phyloP scores from a whole-genome alignment of 2,329 filamentous ascomycete species.

The Penicillium sp. region DNA sequence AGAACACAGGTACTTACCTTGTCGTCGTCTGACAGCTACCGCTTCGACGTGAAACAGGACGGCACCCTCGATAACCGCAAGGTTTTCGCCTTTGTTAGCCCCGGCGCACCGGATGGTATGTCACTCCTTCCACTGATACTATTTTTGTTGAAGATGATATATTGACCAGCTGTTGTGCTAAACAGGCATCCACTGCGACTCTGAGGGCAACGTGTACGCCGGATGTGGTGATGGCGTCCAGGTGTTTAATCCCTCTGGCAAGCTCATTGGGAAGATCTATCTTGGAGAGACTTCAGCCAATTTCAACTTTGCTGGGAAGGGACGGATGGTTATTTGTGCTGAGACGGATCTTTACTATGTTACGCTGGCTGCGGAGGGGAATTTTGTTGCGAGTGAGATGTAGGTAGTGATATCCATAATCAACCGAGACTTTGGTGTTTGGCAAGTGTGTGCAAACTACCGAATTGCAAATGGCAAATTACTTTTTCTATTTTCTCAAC shows the following conservation, averaged over 20 bases:
- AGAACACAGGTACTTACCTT: neutral
- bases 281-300: conserved; percentile 41
- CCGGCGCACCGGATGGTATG: neutral
- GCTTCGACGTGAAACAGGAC: neutral
- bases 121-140: neutral
- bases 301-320: conserved; percentile 50
- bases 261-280: conserved; percentile 58
- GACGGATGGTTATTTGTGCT: conserved; percentile 22
- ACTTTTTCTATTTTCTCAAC: no score
- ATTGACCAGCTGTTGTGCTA: neutral
- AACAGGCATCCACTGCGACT: conserved; percentile 51
- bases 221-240: conserved; percentile 58
- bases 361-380: conserved; percentile 20
- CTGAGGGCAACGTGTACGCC: conserved; percentile 57
- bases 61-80: neutral
- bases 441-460: no score
- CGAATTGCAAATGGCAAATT: neutral
- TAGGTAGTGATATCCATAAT: neutral
- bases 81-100: neutral
- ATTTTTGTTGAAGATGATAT: neutral
- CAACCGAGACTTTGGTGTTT: neutral
- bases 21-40: neutral
- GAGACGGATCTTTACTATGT: conserved; percentile 23
- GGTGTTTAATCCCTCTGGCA: conserved; percentile 54
- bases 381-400: conserved; percentile 19